Conservation (phyloP, 164 flowering plant species). For the Aristolochia fimbriata region DNA sequence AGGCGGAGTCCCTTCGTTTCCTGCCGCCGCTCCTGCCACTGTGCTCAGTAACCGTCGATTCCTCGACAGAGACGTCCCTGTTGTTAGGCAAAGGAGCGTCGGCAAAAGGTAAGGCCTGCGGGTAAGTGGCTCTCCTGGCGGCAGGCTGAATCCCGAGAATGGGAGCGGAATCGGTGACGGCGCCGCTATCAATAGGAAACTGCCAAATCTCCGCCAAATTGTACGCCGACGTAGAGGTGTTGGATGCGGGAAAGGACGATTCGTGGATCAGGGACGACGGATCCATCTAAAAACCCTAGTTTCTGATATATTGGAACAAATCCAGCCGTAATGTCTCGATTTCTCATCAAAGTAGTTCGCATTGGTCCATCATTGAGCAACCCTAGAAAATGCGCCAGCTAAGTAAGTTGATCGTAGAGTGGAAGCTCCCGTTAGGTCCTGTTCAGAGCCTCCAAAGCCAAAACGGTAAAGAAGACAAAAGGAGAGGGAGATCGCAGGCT, state of each 20-base stretch:
- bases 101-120: slow-evolving; percentile 10
- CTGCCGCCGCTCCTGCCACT: slow-evolving; percentile 32
- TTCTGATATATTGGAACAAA: background rate
- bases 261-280: slow-evolving; percentile 49
- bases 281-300: slow-evolving; percentile 40
- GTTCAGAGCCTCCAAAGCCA: too few relatives aligned
- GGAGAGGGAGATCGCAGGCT: background rate
- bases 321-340: background rate
- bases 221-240: slow-evolving; percentile 32
- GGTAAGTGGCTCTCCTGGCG: background rate
- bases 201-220: slow-evolving; percentile 71
- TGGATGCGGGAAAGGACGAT: slow-evolving; percentile 48
- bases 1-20: slow-evolving; percentile 20
- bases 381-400: too few relatives aligned
- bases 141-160: slow-evolving; percentile 18
- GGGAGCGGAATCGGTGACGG: slow-evolving; percentile 11
- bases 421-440: too few relatives aligned
- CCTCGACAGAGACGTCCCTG: slow-evolving; percentile 42
- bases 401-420: too few relatives aligned
- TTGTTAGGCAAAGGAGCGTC: slow-evolving; percentile 25
- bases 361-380: background rate
- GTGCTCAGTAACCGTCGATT: slow-evolving; percentile 55
- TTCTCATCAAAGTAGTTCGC: background rate
- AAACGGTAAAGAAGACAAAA: too few relatives aligned
- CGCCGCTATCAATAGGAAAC: slow-evolving; percentile 17